Evolutionary conservation across 345 rosid species (phyloP).

Genomic region (Arabidopsis arenosa): DNA sequence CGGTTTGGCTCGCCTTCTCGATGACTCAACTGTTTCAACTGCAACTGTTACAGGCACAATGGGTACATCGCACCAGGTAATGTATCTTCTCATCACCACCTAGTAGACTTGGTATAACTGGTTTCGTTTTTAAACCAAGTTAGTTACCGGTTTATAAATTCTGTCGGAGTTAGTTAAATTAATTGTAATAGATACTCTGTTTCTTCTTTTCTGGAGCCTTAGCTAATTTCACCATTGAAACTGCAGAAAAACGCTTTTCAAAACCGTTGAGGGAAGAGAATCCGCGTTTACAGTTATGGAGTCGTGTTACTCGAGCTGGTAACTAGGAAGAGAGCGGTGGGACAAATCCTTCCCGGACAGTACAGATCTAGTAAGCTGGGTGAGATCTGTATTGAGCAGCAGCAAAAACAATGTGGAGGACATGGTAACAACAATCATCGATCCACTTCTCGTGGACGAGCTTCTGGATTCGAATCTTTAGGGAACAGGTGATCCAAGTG

Average conservation of each 20-base stretch:
- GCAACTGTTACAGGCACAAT: slow-evolving; percentile 58
- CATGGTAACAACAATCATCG: slow-evolving; percentile 51
- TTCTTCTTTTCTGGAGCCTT: background rate
- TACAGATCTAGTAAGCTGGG: slow-evolving; percentile 59
- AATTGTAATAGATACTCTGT: slow-evolving; percentile 16
- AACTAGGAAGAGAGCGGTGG: slow-evolving; percentile 56
- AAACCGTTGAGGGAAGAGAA: slow-evolving; percentile 56
- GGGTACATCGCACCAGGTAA: slow-evolving; percentile 91
- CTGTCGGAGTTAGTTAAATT: slow-evolving; percentile 16
- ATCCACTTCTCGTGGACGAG: slow-evolving; percentile 54
- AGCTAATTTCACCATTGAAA: slow-evolving; percentile 5
- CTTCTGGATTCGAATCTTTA: slow-evolving; percentile 56
- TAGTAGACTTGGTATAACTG: background rate
- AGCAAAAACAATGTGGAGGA: slow-evolving; percentile 31
- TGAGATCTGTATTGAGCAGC: slow-evolving; percentile 51
- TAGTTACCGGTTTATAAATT: slow-evolving; percentile 2
- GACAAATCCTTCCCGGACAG: slow-evolving; percentile 50
- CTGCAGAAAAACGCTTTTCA: slow-evolving; percentile 67
- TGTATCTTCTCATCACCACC: background rate
- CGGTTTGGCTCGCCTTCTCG: slow-evolving; percentile 76
- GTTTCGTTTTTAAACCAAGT: background rate
- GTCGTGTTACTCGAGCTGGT: slow-evolving; percentile 73
- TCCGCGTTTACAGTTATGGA: slow-evolving; percentile 73
- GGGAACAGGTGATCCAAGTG: slow-evolving; percentile 57
- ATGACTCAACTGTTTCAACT: slow-evolving; percentile 53